These are phyloP conservation scores for Phaeotremella skinneri DNA, from an alignment of 768 basidiomycete species.

Conservation along the genomic window DNA sequence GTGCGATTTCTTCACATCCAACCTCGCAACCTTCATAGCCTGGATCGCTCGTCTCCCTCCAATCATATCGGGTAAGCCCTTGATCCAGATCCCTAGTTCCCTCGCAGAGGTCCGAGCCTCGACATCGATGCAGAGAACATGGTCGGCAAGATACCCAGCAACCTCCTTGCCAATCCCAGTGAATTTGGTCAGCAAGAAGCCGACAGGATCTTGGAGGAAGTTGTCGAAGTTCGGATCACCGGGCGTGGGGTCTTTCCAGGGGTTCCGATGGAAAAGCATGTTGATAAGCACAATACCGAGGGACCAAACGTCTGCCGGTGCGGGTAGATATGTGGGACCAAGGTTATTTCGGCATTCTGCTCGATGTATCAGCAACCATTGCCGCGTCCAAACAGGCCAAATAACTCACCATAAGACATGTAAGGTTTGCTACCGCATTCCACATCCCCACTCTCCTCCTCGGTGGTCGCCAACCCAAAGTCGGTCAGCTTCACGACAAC, in stretches of 20 bases:
- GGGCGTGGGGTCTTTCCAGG: conserved; percentile 91
- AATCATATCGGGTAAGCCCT: conserved; percentile 72
- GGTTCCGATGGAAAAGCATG: conserved; percentile 97
- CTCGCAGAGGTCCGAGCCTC: conserved; percentile 71
- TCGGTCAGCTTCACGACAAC: conserved; percentile 96
- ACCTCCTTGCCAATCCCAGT: conserved; percentile 64
- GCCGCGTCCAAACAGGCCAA: neutral
- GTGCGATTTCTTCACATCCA: conserved; percentile 13
- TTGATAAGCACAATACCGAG: conserved; percentile 98
- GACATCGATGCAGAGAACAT: conserved; percentile 73
- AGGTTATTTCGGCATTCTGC: conserved; percentile 96
- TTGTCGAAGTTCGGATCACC: conserved; percentile 73
- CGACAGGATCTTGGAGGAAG: conserved; percentile 72
- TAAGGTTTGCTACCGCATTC: conserved; percentile 98
- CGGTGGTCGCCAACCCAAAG: conserved; percentile 90
- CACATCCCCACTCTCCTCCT: conserved; percentile 86
- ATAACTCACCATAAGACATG: conserved; percentile 85
- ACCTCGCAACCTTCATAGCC: conserved; percentile 31
- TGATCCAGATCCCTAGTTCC: conserved; percentile 83
- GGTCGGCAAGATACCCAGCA: conserved; percentile 78
- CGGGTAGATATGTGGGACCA: conserved; percentile 87
- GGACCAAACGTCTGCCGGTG: conserved; percentile 97
- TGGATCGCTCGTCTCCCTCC: conserved; percentile 49
- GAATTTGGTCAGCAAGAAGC: conserved; percentile 87
- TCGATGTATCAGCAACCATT: conserved; percentile 11